A percentile compares a stretch with the other conserved stretches of the same genome.
Evolutionary conservation across 83 land plant genomes (phyloP).

Genomic region (Thuja plicata): DNA sequence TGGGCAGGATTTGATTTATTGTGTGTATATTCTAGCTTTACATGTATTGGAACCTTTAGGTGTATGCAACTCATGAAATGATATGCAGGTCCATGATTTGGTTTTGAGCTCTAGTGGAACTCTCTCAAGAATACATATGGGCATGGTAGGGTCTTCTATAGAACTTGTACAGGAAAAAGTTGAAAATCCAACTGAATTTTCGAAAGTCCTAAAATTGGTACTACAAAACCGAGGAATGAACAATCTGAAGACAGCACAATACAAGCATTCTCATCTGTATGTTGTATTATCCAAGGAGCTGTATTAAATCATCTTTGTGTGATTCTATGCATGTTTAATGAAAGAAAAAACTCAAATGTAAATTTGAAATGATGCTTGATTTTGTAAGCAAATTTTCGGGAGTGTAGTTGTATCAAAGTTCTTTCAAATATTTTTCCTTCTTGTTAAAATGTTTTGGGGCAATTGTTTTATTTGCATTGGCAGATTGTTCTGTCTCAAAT

Average conservation of each 20-base stretch:
- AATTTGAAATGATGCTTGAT: neutral
- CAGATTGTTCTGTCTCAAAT: neutral
- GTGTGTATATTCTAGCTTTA: neutral
- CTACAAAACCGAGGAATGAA: slow-evolving; percentile 66
- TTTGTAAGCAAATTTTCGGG: neutral
- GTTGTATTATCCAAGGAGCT: slow-evolving; percentile 17
- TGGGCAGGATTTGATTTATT: neutral
- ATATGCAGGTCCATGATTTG: slow-evolving; percentile 73
- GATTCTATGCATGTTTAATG: neutral
- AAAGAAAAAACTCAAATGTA: neutral
- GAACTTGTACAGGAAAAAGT: slow-evolving; percentile 75
- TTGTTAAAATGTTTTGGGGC: neutral
- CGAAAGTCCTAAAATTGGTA: slow-evolving; percentile 61
- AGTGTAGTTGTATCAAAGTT: neutral
- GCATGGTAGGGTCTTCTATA: slow-evolving; percentile 42
- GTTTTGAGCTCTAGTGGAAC: slow-evolving; percentile 32
- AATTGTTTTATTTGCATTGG: neutral
- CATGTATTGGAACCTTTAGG: neutral
- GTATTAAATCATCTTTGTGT: neutral
- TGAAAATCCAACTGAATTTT: slow-evolving; percentile 81
- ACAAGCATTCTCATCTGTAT: slow-evolving; percentile 78
- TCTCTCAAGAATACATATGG: slow-evolving; percentile 43
- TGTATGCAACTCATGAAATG: neutral
- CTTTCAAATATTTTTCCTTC: neutral
- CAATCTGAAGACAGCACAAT: slow-evolving; percentile 17